Percentiles rank a stretch among this genome's conserved stretches.
phyloP scores from a whole-genome alignment of 2,329 filamentous ascomycete species.

The Colletotrichum zoysiae region DNA sequence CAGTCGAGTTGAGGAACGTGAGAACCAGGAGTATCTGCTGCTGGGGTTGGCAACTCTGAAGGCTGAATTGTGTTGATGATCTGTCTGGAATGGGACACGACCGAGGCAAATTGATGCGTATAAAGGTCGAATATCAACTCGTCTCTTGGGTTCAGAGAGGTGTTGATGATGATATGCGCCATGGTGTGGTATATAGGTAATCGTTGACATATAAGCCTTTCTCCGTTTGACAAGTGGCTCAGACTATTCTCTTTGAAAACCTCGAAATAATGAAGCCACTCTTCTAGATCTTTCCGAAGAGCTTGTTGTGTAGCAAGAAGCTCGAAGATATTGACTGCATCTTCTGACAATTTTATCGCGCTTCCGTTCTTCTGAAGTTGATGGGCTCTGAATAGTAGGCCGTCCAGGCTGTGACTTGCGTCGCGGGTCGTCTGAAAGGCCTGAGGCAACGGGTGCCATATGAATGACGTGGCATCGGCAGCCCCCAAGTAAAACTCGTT shows the following conservation, averaged over 20 bases:
- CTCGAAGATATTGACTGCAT: neutral
- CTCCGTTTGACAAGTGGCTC: slow-evolving; percentile 40
- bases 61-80: neutral
- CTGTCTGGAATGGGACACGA: slow-evolving; percentile 45
- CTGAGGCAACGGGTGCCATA: neutral
- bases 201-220: slow-evolving; percentile 42
- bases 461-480: neutral
- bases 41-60: neutral
- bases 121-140: slow-evolving; percentile 55
- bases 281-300: slow-evolving; percentile 27
- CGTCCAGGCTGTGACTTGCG: slow-evolving; percentile 26
- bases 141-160: slow-evolving; percentile 48
- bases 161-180: slow-evolving; percentile 57
- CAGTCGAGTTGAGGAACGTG: slow-evolving; percentile 48
- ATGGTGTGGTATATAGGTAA: slow-evolving; percentile 57
- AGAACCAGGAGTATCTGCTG: neutral
- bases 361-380: neutral
- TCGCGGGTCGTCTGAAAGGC: slow-evolving; percentile 21
- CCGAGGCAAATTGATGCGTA: slow-evolving; percentile 48
- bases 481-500: neutral
- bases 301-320: slow-evolving; percentile 11
- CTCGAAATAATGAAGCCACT: slow-evolving; percentile 47
- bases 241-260: slow-evolving; percentile 42
- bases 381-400: slow-evolving; percentile 12
- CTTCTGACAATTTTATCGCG: neutral